Percentiles rank a stretch among this genome's conserved stretches.
Evolutionary conservation across 495 filamentous ascomycete species (phyloP).

Genomic region (Penicillium subrubescens): DNA sequence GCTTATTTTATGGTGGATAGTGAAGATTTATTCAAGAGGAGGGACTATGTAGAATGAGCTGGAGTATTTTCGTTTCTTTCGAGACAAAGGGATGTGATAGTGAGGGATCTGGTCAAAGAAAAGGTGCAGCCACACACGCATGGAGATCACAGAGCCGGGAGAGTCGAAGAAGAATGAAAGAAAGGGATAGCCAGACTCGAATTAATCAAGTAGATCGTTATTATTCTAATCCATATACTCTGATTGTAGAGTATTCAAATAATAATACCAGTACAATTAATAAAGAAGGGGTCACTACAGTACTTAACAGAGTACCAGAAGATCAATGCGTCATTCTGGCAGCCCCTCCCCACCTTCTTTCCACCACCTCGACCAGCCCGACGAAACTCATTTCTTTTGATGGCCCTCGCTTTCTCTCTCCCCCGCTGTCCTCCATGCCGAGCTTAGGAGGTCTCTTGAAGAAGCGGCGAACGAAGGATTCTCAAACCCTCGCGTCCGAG

Average conservation of each 20-base stretch:
- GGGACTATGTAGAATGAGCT: neutral
- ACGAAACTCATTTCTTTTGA: constrained; percentile 11
- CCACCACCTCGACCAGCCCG: constrained; percentile 14
- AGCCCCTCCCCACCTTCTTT: constrained; percentile 30
- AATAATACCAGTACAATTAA: too few species aligned
- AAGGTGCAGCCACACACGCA: neutral
- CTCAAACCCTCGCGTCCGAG: constrained; percentile 56
- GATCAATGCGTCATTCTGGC: constrained; percentile 39
- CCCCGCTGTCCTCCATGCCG: constrained; percentile 42
- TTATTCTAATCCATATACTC: too few species aligned
- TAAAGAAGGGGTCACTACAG: neutral
- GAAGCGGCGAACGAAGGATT: constrained; percentile 95
- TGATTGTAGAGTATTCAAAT: too few species aligned
- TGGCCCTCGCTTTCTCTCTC: constrained; percentile 10
- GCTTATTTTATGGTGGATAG: neutral
- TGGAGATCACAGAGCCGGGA: neutral
- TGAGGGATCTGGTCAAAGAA: neutral
- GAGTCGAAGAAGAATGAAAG: neutral
- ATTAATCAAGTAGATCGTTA: neutral
- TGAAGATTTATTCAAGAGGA: neutral
- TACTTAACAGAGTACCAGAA: neutral
- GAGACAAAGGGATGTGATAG: neutral
- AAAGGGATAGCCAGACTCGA: neutral
- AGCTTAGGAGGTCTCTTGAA: constrained; percentile 78
- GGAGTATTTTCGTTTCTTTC: neutral